Evolutionary conservation across 495 filamentous ascomycete genomes (phyloP), one percentile per base, ranked within the genome.

Genomic region (Neohortaea acidophila): DNA sequence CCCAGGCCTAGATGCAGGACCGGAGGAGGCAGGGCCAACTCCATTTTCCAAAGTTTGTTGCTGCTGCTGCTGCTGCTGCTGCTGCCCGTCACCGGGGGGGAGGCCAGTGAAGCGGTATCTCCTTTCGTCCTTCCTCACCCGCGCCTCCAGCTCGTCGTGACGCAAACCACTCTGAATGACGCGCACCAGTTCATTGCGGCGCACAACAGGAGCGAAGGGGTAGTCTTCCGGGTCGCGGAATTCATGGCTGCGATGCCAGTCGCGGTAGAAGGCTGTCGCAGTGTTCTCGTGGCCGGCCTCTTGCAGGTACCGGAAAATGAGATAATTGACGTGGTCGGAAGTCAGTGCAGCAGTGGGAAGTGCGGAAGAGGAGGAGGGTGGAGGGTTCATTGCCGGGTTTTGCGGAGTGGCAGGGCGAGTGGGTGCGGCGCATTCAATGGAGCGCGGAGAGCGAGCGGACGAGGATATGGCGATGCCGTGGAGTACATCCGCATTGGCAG

Each of bases 261-360:
- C 49, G n/a, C 39, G 38, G 21, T 42, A 44, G 36, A 63, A 44
- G 21, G 41, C 26, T n/a, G 15, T 38, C 3, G 36, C 48, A n/a
- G 45, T 28, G 5, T 61, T 58, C 22, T 71, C 67, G 9, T 64
- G 59, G 9, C 68, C 65, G 24, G 52, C 41, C 44, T 63, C 56
- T 45, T 64, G 59, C 45, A 59, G 57, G 61, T 72, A 94, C 83
- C 85, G 85, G 82, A 85, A 93, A 67, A 97, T 82, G 64, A 97
- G 69, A 69, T 87, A 96, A 71, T 96, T 97, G 66, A 96, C 74
- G 64, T 87, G 79, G 67, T 94, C 75, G 45, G 84, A 87, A 60
- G 82, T 79, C 53, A 97, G 45, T 7, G 34, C 21, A 8, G 28
- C 38, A 20, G 38, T 5, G 10, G 20, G 4, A 21, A 26, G 21